Evolutionary conservation across 2,329 filamentous ascomycete species (phyloP).

Genomic region (Talaromyces sp.): DNA sequence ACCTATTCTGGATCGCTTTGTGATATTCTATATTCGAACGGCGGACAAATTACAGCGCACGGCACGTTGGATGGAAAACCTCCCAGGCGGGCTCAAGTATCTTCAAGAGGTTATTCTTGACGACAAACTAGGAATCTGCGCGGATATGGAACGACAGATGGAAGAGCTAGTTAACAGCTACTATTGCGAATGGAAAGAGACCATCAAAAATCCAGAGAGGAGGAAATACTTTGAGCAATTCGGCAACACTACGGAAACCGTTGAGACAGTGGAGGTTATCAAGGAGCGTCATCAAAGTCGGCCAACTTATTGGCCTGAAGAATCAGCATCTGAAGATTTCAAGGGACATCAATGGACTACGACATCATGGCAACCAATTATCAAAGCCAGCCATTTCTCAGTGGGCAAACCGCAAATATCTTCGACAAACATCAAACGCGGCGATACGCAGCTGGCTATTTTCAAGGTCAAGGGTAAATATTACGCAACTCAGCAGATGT

Average conservation of each 20-base stretch:
- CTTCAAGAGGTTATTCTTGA: conserved; percentile 75
- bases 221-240: conserved; percentile 73
- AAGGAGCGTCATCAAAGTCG: conserved; percentile 66
- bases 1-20: conserved; percentile 77
- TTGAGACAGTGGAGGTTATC: conserved; percentile 64
- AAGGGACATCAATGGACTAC: conserved; percentile 58
- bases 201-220: conserved; percentile 62
- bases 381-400: conserved; percentile 64
- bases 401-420: conserved; percentile 41
- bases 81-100: conserved; percentile 79
- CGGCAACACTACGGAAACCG: conserved; percentile 68
- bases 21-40: conserved; percentile 91
- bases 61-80: conserved; percentile 76
- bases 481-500: conserved; percentile 91
- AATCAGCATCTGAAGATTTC: conserved; percentile 65
- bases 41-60: conserved; percentile 86
- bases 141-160: conserved; percentile 83
- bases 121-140: conserved; percentile 79
- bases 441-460: conserved; percentile 81
- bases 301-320: conserved; percentile 71
- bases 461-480: conserved; percentile 77
- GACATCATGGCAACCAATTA: conserved; percentile 73
- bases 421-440: conserved; percentile 72
- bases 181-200: conserved; percentile 90
- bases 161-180: conserved; percentile 73